Evolutionary conservation across 2,329 filamentous ascomycete species (phyloP), one percentile per base, ranked within the genome.

Genomic region (Dothiorella sarmentorum): DNA sequence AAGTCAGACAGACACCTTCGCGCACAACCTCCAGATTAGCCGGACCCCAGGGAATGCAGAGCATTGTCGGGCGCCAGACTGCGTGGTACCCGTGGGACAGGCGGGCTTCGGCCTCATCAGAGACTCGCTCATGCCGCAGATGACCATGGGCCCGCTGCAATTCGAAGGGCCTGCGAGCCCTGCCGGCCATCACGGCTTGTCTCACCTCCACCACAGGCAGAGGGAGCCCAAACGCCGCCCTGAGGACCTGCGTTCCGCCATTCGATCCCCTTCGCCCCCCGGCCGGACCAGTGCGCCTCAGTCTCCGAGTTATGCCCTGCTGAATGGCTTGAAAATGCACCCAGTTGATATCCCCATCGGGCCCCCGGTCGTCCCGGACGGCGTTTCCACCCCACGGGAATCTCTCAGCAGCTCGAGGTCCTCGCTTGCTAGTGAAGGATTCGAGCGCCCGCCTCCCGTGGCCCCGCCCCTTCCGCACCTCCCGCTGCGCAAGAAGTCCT

Each of bases 401-500:
- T 58, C 56, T 10, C 17, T 55, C 47, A 44, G n/a, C n/a, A n/a
- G 47, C 38, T 55, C 56, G 31, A 47, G 57, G 47, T 47, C 38
- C 38, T 55, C 57, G 38, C 38, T 37, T 20, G 57, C 47, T 22
- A 59, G 42, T 43, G 35, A 42, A 40, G 37, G 29, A 29, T 37
- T 45, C 29, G 57, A 59, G 35, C 57, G 57, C n/a, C 57, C 57
- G 35, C 40, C 49, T 27, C 17, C 49, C 20, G 44, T 58, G n/a
- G 56, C 56, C 18, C 24, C 56, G 29, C 69, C 70, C 7, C 64
- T 68, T 59, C 70, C 71, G 35, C 69, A 74, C 61, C 63, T 74
- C 10, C 72, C 71, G 31, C 66, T 74, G 35, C 65, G 71, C 40
- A 73, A 72, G 61, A 66, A 68, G 18, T 73, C 71, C 9, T 66